These are phyloP conservation scores for Cyberlindnera americana DNA, from an alignment of 805 yeast genomes.

Conservation along the genomic window DNA sequence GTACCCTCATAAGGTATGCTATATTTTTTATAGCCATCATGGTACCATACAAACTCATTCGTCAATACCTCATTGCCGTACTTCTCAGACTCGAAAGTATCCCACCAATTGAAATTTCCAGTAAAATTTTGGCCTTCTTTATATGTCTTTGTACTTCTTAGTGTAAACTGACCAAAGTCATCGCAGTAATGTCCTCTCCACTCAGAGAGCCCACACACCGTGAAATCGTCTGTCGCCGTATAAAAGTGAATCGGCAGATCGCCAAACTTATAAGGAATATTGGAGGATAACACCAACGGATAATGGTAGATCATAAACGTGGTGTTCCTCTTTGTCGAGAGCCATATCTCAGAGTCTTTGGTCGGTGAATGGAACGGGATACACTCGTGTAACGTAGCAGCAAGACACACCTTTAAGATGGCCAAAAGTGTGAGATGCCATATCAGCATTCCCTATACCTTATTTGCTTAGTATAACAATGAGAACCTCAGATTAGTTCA, in stretches of 20 bases:
- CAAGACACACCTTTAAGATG: too few relatives aligned
- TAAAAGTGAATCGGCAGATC: slow-evolving; percentile 14
- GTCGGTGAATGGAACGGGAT: slow-evolving; percentile 2
- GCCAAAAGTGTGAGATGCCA: background rate
- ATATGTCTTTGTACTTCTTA: slow-evolving; percentile 7
- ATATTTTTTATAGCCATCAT: slow-evolving; percentile 1
- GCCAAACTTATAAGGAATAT: slow-evolving; percentile 6
- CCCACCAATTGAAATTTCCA: slow-evolving; percentile 12
- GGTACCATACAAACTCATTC: slow-evolving; percentile 12
- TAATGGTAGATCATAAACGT: slow-evolving; percentile 11
- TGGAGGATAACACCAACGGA: slow-evolving; percentile 7
- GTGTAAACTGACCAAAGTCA: slow-evolving; percentile 11
- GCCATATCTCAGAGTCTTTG: slow-evolving; percentile 4
- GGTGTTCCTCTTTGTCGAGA: slow-evolving; percentile 8
- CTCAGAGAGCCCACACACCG: slow-evolving; percentile 14
- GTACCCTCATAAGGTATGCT: slow-evolving; percentile 7
- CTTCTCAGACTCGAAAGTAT: slow-evolving; percentile 9
- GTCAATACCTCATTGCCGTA: slow-evolving; percentile 6
- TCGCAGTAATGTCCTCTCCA: slow-evolving; percentile 10
- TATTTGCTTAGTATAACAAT: too few relatives aligned
- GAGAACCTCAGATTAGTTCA: too few relatives aligned
- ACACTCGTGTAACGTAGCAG: slow-evolving; percentile 5
- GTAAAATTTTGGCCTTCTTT: background rate
- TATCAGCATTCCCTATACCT: background rate
- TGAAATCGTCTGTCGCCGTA: slow-evolving; percentile 10